These are phyloP conservation scores for Calocybe indica DNA, from an alignment of 768 basidiomycete species.

Conservation along the genomic window DNA sequence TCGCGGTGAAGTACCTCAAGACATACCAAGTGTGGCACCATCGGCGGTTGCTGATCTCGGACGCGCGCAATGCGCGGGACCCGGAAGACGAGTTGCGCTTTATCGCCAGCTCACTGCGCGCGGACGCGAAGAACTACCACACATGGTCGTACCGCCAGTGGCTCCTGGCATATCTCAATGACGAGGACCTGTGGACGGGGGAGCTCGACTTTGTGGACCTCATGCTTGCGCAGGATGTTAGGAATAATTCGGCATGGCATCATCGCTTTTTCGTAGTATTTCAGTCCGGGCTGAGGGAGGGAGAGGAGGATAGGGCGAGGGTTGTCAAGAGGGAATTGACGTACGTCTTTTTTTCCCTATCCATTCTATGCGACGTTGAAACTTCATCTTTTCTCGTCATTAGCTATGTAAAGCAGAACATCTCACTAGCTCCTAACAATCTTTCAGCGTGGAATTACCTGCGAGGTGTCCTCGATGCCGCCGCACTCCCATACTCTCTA, in stretches of 20 bases:
- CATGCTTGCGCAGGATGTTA: conserved; percentile 68
- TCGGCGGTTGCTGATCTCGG: conserved; percentile 61
- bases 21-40: conserved; percentile 99
- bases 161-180: conserved; percentile 81
- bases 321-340: conserved; percentile 64
- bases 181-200: conserved; percentile 60
- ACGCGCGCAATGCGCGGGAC: conserved; percentile 35
- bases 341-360: conserved; percentile 41
- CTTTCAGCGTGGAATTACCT: conserved; percentile 97
- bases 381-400: not conserved
- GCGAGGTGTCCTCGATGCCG: conserved; percentile 70
- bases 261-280: conserved; percentile 89
- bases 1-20: conserved; percentile 82
- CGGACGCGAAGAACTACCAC: conserved; percentile 95
- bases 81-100: conserved; percentile 73
- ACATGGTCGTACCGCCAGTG: conserved; percentile 99
- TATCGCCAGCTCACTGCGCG: conserved; percentile 62
- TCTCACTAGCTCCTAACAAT: conserved; percentile 87
- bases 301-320: conserved; percentile 56
- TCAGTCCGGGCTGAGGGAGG: conserved; percentile 53
- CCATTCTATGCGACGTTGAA: conserved; percentile 1
- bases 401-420: conserved; percentile 80
- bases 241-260: conserved; percentile 99
- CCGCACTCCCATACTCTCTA: conserved; percentile 48
- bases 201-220: conserved; percentile 74